Conservation (phyloP, 345 rosid species). For the Ceriops tagal region DNA sequence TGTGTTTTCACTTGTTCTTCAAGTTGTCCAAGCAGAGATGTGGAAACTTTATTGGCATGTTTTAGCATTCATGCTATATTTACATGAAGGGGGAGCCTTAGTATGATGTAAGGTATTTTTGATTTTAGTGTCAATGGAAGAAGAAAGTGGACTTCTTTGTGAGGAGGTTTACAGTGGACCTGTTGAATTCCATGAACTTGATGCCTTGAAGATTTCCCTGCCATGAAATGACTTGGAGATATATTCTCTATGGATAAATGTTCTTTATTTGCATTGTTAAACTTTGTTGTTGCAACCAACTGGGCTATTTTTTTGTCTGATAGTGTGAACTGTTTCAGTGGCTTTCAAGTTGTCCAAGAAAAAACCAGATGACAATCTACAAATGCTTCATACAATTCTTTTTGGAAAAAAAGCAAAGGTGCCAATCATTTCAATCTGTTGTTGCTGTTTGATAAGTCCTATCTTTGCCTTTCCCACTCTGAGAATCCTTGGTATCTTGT, state of each 20-base stretch:
- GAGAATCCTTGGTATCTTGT: too few species aligned
- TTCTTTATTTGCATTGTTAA: background rate
- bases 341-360: constrained; percentile 94
- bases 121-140: too few species aligned
- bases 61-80: too few species aligned
- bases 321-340: constrained; percentile 56
- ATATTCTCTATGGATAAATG: background rate
- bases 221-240: background rate
- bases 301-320: constrained; percentile 24
- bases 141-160: too few species aligned
- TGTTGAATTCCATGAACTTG: background rate
- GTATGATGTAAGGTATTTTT: too few species aligned
- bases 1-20: too few species aligned
- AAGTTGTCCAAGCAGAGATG: too few species aligned
- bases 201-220: background rate
- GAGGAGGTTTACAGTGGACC: too few species aligned
- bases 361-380: constrained; percentile 84
- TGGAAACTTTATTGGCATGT: too few species aligned
- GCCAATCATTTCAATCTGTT: constrained; percentile 1
- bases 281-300: constrained; percentile 12
- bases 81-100: too few species aligned
- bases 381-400: constrained; percentile 66
- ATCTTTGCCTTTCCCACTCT: too few species aligned
- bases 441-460: too few species aligned
- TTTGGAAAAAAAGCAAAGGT: constrained; percentile 99